A percentile compares a stretch with the other conserved stretches of the same genome.
Conservation (phyloP, 1,284 basidiomycete species). For the Tylopilus sp. region DNA sequence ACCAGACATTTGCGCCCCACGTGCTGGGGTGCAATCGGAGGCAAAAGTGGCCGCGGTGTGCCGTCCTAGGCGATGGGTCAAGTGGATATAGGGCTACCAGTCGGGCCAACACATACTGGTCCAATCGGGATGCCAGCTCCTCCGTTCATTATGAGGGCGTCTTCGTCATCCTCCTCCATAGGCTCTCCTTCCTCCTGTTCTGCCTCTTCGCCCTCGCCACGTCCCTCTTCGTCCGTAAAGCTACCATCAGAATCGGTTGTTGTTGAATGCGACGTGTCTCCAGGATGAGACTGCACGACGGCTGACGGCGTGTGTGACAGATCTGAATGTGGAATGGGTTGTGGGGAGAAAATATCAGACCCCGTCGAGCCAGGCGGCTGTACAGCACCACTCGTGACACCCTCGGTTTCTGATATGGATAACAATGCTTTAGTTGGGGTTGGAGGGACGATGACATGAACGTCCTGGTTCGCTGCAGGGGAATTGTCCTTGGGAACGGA, state of each 20-base stretch:
- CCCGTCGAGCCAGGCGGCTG: slow-evolving; percentile 55
- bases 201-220: slow-evolving; percentile 37
- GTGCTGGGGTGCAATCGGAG: slow-evolving; percentile 70
- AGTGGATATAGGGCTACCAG: not conserved
- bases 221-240: slow-evolving; percentile 50
- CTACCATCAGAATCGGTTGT: slow-evolving; percentile 39
- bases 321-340: slow-evolving; percentile 27
- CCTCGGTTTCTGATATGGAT: slow-evolving; percentile 49
- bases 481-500: slow-evolving; percentile 18
- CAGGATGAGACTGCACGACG: slow-evolving; percentile 25
- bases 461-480: slow-evolving; percentile 32
- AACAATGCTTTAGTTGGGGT: slow-evolving; percentile 41
- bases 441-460: slow-evolving; percentile 42
- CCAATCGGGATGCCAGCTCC: slow-evolving; percentile 82
- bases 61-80: slow-evolving; percentile 60
- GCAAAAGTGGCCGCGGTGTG: slow-evolving; percentile 77
- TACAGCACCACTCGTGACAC: slow-evolving; percentile 50
- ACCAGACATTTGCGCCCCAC: slow-evolving; percentile 89
- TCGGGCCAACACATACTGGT: slow-evolving; percentile 47
- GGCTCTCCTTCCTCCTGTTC: slow-evolving; percentile 49
- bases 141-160: slow-evolving; percentile 73
- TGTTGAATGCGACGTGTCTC: slow-evolving; percentile 32
- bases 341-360: slow-evolving; percentile 33
- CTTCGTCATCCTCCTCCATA: slow-evolving; percentile 71
- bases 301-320: slow-evolving; percentile 17